Percentiles rank a stretch among this genome's conserved stretches.
Evolutionary conservation across 495 filamentous ascomycete genomes (phyloP).

Genomic region (Hypomontagnella submonticulosa): DNA sequence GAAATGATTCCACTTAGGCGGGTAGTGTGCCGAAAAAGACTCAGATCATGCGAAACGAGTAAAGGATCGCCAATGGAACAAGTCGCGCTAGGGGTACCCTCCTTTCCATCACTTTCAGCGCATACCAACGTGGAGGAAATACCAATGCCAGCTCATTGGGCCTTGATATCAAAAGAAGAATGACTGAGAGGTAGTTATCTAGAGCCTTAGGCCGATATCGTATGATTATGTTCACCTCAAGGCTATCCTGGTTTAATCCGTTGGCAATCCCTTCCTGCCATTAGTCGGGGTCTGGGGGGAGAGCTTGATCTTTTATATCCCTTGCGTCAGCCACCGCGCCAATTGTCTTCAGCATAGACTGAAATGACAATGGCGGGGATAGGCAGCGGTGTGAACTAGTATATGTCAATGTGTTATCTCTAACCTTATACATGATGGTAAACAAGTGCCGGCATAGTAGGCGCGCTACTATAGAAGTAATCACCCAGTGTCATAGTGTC

Average conservation of each 20-base stretch:
- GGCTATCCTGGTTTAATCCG: not conserved
- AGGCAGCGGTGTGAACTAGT: too few species aligned
- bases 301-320: conserved; percentile 23
- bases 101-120: not conserved
- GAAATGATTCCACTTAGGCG: not conserved
- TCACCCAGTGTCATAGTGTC: too few species aligned
- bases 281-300: not conserved
- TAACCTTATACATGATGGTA: not conserved
- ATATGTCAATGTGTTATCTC: not conserved
- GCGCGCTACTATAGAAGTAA: too few species aligned
- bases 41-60: too few species aligned
- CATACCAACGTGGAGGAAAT: not conserved
- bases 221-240: not conserved
- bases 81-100: too few species aligned
- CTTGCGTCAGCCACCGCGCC: conserved; percentile 17
- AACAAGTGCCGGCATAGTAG: not conserved
- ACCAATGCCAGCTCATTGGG: conserved; percentile 13
- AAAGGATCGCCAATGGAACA: too few species aligned
- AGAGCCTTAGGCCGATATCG: not conserved
- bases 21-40: too few species aligned
- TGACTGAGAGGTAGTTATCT: conserved; percentile 2
- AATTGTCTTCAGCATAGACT: conserved; percentile 10
- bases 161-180: not conserved
- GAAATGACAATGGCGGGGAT: not conserved
- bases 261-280: not conserved